Evolutionary conservation across 2,329 filamentous ascomycete species (phyloP).

Genomic region (Chaetomiaceae sp.): DNA sequence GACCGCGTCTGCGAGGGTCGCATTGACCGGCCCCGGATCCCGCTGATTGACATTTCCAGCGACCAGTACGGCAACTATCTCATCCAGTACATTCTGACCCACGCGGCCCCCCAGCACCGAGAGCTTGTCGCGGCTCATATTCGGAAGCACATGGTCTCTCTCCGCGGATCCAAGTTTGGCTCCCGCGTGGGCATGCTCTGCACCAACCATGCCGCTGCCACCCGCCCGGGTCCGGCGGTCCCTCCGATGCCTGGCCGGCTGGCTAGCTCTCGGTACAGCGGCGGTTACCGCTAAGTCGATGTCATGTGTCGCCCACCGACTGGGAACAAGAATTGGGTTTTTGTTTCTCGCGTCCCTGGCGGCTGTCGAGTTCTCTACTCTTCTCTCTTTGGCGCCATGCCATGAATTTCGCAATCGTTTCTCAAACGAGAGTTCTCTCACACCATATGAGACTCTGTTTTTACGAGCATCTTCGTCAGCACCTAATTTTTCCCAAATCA

Average conservation of each 20-base stretch:
- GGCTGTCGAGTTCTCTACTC: not conserved
- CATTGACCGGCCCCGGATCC: constrained; percentile 86
- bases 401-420: constrained; percentile 27
- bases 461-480: constrained; percentile 34
- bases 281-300: constrained; percentile 49
- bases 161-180: constrained; percentile 96
- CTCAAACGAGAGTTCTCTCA: constrained; percentile 26
- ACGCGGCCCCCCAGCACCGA: constrained; percentile 80
- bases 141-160: constrained; percentile 98
- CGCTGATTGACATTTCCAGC: constrained; percentile 94
- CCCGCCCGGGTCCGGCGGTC: constrained; percentile 79
- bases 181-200: constrained; percentile 98
- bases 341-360: not conserved
- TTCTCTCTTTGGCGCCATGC: constrained; percentile 10
- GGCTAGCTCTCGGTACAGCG: constrained; percentile 51
- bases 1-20: constrained; percentile 91
- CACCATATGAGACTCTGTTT: constrained; percentile 32
- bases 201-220: constrained; percentile 86
- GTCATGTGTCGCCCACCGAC: constrained; percentile 1
- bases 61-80: constrained; percentile 99
- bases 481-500: constrained; percentile 35
- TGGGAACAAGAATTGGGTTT: not conserved
- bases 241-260: constrained; percentile 59
- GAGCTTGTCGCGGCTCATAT: constrained; percentile 93
- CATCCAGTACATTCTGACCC: constrained; percentile 92